Conservation (phyloP, 768 basidiomycete species). For the Boletus patriciae region DNA sequence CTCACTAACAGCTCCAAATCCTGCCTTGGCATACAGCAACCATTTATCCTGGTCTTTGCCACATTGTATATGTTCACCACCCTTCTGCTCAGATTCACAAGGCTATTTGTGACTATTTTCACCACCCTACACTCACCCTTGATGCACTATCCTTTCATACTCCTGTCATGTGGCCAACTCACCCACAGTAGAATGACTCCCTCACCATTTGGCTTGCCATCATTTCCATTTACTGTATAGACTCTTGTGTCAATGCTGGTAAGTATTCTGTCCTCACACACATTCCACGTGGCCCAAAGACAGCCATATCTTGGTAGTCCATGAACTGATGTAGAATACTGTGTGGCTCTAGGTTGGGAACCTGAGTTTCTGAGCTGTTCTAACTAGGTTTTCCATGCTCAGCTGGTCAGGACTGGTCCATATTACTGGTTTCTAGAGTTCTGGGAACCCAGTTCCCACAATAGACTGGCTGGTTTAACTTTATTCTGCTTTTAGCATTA, state of each 20-base stretch:
- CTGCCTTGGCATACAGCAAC: constrained; percentile 78
- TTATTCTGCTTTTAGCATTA: too few species aligned
- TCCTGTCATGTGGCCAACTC: too few species aligned
- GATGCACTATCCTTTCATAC: constrained; percentile 29
- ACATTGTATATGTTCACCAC: constrained; percentile 66
- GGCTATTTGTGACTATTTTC: constrained; percentile 58
- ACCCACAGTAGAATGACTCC: constrained; percentile 48
- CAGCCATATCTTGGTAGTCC: too few species aligned
- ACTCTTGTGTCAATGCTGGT: constrained; percentile 61
- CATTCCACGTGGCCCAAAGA: too few species aligned
- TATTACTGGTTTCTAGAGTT: too few species aligned
- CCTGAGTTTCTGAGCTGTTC: too few species aligned
- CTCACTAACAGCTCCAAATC: constrained; percentile 85
- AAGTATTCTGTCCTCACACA: not conserved
- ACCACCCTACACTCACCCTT: constrained; percentile 33
- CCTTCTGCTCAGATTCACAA: constrained; percentile 81
- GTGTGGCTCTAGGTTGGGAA: too few species aligned
- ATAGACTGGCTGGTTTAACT: too few species aligned
- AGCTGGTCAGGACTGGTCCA: too few species aligned
- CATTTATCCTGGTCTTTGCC: constrained; percentile 79
- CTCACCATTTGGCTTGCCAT: constrained; percentile 80
- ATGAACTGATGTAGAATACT: too few species aligned
- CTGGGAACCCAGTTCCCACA: too few species aligned
- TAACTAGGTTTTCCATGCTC: too few species aligned
- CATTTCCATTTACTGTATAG: constrained; percentile 62